These are phyloP conservation scores for Paspalum notatum DNA, from an alignment of 176 grass and related monocot species.

Conservation along the genomic window DNA sequence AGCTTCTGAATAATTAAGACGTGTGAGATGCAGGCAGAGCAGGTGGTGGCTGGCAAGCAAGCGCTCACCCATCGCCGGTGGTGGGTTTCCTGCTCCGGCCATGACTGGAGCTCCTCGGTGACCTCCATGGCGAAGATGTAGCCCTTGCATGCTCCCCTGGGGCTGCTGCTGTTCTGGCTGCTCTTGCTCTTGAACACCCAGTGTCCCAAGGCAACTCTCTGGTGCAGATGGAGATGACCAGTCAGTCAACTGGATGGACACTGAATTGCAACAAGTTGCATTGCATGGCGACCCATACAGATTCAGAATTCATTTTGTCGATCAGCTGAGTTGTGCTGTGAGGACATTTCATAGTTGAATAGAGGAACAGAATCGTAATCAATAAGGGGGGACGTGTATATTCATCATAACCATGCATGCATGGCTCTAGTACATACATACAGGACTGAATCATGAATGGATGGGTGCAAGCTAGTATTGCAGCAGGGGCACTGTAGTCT, in stretches of 20 bases:
- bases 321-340: not conserved
- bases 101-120: slow-evolving; percentile 72
- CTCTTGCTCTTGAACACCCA: slow-evolving; percentile 97
- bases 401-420: slow-evolving; percentile 38
- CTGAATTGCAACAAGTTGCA: slow-evolving; percentile 14
- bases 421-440: not conserved
- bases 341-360: slow-evolving; percentile 7
- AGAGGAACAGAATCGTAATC: not conserved
- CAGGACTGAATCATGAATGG: not conserved
- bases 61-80: slow-evolving; percentile 65
- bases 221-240: slow-evolving; percentile 23
- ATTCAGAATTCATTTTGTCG: not conserved
- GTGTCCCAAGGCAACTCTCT: slow-evolving; percentile 63
- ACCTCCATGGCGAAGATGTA: slow-evolving; percentile 87
- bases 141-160: slow-evolving; percentile 67
- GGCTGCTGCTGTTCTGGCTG: slow-evolving; percentile 59
- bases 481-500: slow-evolving; percentile 26
- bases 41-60: too few relatives aligned
- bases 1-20: slow-evolving; percentile 22
- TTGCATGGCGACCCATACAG: not conserved
- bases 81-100: slow-evolving; percentile 68
- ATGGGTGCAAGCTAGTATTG: not conserved
- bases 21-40: slow-evolving; percentile 10
- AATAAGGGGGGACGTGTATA: not conserved
- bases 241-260: slow-evolving; percentile 8